Percentiles rank a stretch among this genome's conserved stretches.
phyloP scores from a whole-genome alignment of 2,329 filamentous ascomycete genomes.

The Coleophoma crateriformis region DNA sequence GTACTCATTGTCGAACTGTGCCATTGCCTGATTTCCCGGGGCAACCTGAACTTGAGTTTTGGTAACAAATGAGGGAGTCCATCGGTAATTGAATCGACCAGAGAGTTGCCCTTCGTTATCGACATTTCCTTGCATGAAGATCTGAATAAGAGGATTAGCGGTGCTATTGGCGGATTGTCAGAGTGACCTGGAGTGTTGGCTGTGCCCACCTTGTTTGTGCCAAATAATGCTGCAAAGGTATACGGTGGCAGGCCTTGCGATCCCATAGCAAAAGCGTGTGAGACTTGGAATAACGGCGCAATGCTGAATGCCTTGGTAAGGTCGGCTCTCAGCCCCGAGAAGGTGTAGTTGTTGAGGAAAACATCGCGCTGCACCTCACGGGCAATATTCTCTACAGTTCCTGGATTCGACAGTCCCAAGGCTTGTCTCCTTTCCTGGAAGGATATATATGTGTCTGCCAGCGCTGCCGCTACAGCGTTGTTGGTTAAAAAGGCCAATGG shows the following conservation, averaged over 20 bases:
- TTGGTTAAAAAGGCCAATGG: constrained; percentile 63
- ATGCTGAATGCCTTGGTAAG: constrained; percentile 95
- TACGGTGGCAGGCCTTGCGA: constrained; percentile 87
- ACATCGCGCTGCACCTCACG: constrained; percentile 96
- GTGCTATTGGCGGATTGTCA: too few relatives aligned
- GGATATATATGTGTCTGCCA: constrained; percentile 73
- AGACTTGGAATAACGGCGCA: constrained; percentile 91
- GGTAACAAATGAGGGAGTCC: constrained; percentile 72
- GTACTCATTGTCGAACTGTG: constrained; percentile 95
- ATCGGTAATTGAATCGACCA: constrained; percentile 89
- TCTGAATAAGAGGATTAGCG: constrained; percentile 41
- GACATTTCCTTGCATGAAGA: constrained; percentile 92
- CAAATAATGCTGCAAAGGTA: constrained; percentile 89
- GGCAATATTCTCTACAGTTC: constrained; percentile 82
- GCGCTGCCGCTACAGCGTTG: constrained; percentile 64
- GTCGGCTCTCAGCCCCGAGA: constrained; percentile 92
- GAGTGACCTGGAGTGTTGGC: too few relatives aligned
- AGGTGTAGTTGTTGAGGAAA: constrained; percentile 93
- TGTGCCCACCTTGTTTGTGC: constrained; percentile 66
- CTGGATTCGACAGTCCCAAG: constrained; percentile 86
- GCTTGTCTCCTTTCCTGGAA: constrained; percentile 84
- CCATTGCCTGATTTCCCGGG: constrained; percentile 75
- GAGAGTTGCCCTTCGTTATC: constrained; percentile 88
- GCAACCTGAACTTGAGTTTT: constrained; percentile 86
- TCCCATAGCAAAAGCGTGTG: constrained; percentile 93